A percentile compares a stretch with the other conserved stretches of the same genome.
Conservation (phyloP, 768 basidiomycete genomes). For the Tephrocybe rancida region DNA sequence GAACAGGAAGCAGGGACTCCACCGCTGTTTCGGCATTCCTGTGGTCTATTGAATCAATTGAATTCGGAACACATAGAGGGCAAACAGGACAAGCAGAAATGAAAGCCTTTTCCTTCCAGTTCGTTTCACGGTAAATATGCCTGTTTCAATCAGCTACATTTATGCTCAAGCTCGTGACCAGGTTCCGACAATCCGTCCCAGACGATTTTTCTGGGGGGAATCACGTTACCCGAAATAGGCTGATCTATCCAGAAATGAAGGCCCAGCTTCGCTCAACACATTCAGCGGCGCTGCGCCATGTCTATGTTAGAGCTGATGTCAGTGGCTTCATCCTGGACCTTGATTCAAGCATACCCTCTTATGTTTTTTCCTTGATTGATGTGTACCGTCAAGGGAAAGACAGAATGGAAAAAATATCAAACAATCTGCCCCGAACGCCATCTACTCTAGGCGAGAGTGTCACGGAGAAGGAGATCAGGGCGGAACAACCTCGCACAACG, state of each 20-base stretch:
- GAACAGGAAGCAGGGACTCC: constrained; percentile 37
- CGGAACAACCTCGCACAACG: constrained; percentile 34
- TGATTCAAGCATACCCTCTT: constrained; percentile 78
- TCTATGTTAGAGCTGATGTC: constrained; percentile 70
- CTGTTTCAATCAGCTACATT: constrained; percentile 3
- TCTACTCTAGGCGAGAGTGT: constrained; percentile 13
- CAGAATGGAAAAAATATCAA: constrained; percentile 67
- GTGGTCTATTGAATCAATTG: constrained; percentile 76
- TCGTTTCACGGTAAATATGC: constrained; percentile 66
- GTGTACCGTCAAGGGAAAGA: constrained; percentile 85
- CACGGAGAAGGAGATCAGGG: constrained; percentile 14
- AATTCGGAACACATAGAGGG: constrained; percentile 72
- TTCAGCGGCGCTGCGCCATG: constrained; percentile 47
- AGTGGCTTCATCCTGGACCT: constrained; percentile 86
- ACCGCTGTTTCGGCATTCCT: constrained; percentile 76
- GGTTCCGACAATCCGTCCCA: constrained; percentile 76
- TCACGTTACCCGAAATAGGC: constrained; percentile 70
- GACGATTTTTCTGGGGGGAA: constrained; percentile 71
- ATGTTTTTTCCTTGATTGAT: constrained; percentile 79
- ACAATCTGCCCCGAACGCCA: constrained; percentile 51
- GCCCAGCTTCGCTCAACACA: constrained; percentile 67
- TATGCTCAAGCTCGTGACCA: constrained; percentile 30
- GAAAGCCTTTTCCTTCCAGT: constrained; percentile 80
- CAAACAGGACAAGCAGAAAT: constrained; percentile 80
- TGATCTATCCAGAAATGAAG: constrained; percentile 81